These are phyloP conservation scores for Xylaria cubensis DNA, from an alignment of 495 filamentous ascomycete genomes.

Conservation along the genomic window DNA sequence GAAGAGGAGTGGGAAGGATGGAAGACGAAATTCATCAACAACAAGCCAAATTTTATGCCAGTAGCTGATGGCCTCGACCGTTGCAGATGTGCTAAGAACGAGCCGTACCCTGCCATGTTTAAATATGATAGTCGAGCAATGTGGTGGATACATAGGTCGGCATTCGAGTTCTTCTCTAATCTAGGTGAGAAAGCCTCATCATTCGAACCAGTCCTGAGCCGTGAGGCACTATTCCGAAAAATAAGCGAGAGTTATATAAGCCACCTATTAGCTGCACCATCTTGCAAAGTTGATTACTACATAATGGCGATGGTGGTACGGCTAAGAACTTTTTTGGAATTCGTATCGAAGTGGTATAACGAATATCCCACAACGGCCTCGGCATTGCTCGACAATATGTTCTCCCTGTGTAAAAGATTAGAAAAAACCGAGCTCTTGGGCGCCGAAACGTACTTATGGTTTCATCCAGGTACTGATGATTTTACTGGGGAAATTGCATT, in stretches of 20 bases:
- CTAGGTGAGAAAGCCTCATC: neutral
- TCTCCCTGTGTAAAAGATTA: neutral
- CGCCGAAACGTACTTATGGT: accelerated
- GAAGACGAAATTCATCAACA: neutral
- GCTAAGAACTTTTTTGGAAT: too few species aligned
- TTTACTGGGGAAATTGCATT: neutral
- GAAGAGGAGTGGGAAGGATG: neutral
- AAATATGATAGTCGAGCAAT: neutral
- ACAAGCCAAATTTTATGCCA: neutral
- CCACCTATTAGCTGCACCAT: neutral
- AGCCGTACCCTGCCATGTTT: neutral
- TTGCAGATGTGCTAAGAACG: neutral
- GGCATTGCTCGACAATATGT: neutral
- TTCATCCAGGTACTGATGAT: neutral
- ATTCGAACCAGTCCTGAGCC: neutral
- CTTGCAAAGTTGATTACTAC: neutral
- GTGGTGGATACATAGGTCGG: conserved; percentile 14
- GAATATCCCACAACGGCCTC: neutral
- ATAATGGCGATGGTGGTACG: neutral
- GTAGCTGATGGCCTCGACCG: neutral
- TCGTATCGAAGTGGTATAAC: neutral
- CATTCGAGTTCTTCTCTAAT: conserved; percentile 11
- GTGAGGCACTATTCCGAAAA: neutral
- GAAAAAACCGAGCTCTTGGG: neutral
- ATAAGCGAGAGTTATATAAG: neutral